Evolutionary conservation across 2,329 filamentous ascomycete species (phyloP), one percentile per base, ranked within the genome.

Genomic region (Penicillium sp.): DNA sequence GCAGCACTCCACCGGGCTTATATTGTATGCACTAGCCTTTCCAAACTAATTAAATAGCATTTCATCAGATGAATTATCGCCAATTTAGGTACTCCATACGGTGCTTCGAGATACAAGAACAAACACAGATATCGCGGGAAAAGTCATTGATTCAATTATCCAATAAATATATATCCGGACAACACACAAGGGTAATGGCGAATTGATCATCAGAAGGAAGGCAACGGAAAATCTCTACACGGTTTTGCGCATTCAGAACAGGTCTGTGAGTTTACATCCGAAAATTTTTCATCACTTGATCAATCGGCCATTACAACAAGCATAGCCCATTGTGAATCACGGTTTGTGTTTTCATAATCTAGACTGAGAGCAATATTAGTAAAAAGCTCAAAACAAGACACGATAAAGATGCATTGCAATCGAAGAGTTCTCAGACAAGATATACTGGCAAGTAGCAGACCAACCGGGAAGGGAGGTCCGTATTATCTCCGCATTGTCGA

Each of bases 201-300:
- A 47, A 57, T 59, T 64, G 65, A 64, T 72, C 65, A 86, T 96
- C 91, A 97, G 91, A 96, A 97, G 92, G 92, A 97, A 97, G 92
- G 91, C 92, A 97, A 96, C 92, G 91, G 92, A 96, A 96, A 89
- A 87, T 85, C 78, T 96, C 92, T 87, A 96, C 92, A 96, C 80
- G 83, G 83, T 81, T 88, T 91, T 96, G 91, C 91, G 91, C 91
- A 89, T 88, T 88, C 89, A 88, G 87, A 85, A 82, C 84, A 84
- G 80, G 81, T 84, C 81, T 82, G 78, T 79, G 70, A 70, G 77
- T 95, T 96, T 90, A 94, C 90, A 96, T 96, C 92, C 92, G 91
- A 83, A 88, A 89, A 96, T 78, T 78, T 94, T 95, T 96, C 92
- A 96, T 85, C 77, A 79, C 72, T 61, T 62, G 61, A 69, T 67